A percentile compares a stretch with the other conserved stretches of the same genome.
Conservation (phyloP, 768 basidiomycete species). For the Stropharia rugosoannulata region DNA sequence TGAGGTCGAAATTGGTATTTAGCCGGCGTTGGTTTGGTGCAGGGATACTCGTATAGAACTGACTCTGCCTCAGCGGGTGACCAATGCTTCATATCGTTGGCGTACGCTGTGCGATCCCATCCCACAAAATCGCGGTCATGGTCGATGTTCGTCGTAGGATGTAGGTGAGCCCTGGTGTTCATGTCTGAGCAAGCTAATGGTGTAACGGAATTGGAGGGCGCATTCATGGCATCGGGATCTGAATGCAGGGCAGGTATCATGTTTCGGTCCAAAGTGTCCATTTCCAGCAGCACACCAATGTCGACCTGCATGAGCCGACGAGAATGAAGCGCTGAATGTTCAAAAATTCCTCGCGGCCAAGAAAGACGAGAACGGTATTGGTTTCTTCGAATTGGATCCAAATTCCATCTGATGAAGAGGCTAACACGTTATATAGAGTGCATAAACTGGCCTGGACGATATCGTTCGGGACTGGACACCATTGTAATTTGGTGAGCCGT, state of each 20-base stretch:
- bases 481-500: too few species aligned
- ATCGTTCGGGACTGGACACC: too few species aligned
- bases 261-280: background rate
- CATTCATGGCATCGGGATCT: background rate
- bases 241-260: conserved; percentile 10
- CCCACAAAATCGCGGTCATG: background rate
- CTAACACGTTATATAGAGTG: background rate
- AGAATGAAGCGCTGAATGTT: background rate
- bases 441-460: background rate
- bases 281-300: background rate
- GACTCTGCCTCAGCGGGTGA: background rate
- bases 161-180: conserved; percentile 6
- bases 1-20: background rate
- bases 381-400: background rate
- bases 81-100: conserved; percentile 6
- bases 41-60: background rate
- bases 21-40: background rate
- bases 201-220: conserved; percentile 3
- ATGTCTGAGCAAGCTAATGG: background rate
- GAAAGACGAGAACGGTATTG: background rate
- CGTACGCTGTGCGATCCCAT: conserved; percentile 5
- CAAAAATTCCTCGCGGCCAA: background rate
- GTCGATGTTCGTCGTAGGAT: conserved; percentile 8
- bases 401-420: background rate
- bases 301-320: background rate